Evolutionary conservation across 1,284 basidiomycete genomes (phyloP).

Genomic region (Ganoderma sinense): DNA sequence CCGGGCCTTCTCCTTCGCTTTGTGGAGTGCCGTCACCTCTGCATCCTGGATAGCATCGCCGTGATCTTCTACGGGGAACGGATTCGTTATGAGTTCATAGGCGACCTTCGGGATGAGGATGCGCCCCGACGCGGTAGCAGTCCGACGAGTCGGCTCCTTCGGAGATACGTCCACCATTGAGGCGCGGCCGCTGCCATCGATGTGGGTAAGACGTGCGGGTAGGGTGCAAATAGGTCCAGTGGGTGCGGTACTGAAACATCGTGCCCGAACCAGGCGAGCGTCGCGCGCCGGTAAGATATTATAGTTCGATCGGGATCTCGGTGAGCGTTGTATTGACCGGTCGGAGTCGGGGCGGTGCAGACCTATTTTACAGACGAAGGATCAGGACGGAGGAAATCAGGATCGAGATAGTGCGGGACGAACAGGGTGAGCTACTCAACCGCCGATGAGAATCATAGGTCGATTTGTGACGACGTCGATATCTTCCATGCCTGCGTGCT

Average conservation of each 20-base stretch:
- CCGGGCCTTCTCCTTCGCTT: slow-evolving; percentile 56
- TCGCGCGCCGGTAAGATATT: slow-evolving; percentile 14
- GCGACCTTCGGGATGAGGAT: slow-evolving; percentile 76
- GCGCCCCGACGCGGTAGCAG: slow-evolving; percentile 80
- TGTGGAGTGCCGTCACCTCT: slow-evolving; percentile 30
- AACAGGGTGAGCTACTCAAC: slow-evolving; percentile 60
- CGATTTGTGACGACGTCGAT: slow-evolving; percentile 81
- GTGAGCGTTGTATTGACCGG: slow-evolving; percentile 28
- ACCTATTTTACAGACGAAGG: slow-evolving; percentile 24
- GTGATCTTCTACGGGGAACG: background rate
- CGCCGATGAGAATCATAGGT: slow-evolving; percentile 92
- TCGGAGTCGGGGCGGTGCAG: slow-evolving; percentile 22
- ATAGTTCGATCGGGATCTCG: slow-evolving; percentile 18
- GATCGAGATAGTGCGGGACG: slow-evolving; percentile 34
- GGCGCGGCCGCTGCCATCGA: slow-evolving; percentile 72
- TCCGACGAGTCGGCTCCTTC: slow-evolving; percentile 72
- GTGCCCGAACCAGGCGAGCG: slow-evolving; percentile 20
- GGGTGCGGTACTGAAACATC: slow-evolving; percentile 31
- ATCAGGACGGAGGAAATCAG: slow-evolving; percentile 27
- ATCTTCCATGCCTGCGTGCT: slow-evolving; percentile 85
- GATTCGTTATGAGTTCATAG: slow-evolving; percentile 64
- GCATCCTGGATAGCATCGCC: slow-evolving; percentile 37
- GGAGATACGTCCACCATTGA: slow-evolving; percentile 83
- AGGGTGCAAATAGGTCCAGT: slow-evolving; percentile 15
- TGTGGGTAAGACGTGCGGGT: slow-evolving; percentile 64